Conservation (phyloP, 1,139 yeast genomes). For the Yamadazyma blattariae region DNA sequence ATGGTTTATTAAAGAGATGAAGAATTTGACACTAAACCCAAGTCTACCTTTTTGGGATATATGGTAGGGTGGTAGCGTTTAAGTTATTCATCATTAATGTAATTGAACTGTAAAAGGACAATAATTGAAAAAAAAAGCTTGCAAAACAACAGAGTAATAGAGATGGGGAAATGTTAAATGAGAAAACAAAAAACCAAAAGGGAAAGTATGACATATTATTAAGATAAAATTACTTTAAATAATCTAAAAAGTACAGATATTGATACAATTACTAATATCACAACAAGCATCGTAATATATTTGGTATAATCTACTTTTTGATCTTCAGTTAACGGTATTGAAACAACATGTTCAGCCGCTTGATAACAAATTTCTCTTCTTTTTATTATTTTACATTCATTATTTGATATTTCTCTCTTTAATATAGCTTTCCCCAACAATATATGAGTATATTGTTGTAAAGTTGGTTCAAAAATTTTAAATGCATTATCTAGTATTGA, state of each 20-base stretch:
- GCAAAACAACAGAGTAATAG: too few relatives aligned
- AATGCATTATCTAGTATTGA: conserved; percentile 27
- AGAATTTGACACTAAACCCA: too few relatives aligned
- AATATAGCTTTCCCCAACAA: conserved; percentile 43
- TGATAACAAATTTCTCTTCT: conserved; percentile 41
- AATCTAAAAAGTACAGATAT: conserved; percentile 24
- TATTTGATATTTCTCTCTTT: conserved; percentile 29
- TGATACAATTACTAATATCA: conserved; percentile 20
- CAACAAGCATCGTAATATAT: conserved; percentile 20
- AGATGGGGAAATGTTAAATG: too few relatives aligned
- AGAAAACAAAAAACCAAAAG: too few relatives aligned
- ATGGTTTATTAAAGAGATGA: too few relatives aligned
- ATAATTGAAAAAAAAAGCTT: too few relatives aligned
- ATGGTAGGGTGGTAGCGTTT: too few relatives aligned
- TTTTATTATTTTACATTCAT: conserved; percentile 33
- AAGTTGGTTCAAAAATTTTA: conserved; percentile 31
- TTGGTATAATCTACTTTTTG: conserved; percentile 20
- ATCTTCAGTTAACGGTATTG: conserved; percentile 40
- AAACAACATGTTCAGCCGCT: conserved; percentile 44
- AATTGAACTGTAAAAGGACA: too few relatives aligned
- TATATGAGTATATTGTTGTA: conserved; percentile 36
- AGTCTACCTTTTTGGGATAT: too few relatives aligned
- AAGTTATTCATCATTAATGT: too few relatives aligned
- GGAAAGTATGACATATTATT: too few relatives aligned
- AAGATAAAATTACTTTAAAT: conserved; percentile 16